Base-by-base conservation (phyloP, 106 monocot species). In the Dendrobium huoshanense region DNA sequence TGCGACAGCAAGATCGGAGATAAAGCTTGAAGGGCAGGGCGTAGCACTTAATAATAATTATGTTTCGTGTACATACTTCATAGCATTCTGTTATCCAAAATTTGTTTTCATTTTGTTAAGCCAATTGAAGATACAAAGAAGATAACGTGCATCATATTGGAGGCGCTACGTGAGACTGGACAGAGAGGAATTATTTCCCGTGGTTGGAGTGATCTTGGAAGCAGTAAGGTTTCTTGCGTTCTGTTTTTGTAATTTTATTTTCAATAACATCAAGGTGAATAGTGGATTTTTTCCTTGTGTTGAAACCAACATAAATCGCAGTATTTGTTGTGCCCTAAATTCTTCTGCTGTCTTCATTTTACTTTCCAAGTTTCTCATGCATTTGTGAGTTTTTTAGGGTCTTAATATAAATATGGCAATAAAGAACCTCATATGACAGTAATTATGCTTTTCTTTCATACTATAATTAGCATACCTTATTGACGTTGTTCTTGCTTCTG, bases 141-240 rank as follows among this genome's bases (percentile, higher is more conserved):
- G 81, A 91, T 83, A 59, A 86, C 89, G 27, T 54, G 33, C 67
- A 86, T 91, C 59, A 99, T 99, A 75, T 77, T 93, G 77, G 87
- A 90, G 73, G 95, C 98, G 42, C 83, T 99, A 73, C 85, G 85
- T 86, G 85, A 86, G 73, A 99, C 98, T 58, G 90, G 95, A 49
- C 98, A 93, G 79, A 92, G 95, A 84, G 98, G 98, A 51, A 87
- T 99, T 77, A 91, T 99, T 87, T 87, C 77, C 73, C 87, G 88
- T 42, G 98, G 98, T 59, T 99, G 92, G 95, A 95, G 98, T 83
- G 88, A 91, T 67, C 91, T 99, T 82, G 95, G 92, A 79, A 85
- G 77, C 19, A 75, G 96, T 97, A 89, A 74, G 93, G 80, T 67
- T 64, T 58, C 20, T 55, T 24, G 48, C 49, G 9, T 49, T 9